Evolutionary conservation across 176 grass and related monocot genomes (phyloP), one percentile per base, ranked within the genome.

Genomic region (Pontederia crassipes): DNA sequence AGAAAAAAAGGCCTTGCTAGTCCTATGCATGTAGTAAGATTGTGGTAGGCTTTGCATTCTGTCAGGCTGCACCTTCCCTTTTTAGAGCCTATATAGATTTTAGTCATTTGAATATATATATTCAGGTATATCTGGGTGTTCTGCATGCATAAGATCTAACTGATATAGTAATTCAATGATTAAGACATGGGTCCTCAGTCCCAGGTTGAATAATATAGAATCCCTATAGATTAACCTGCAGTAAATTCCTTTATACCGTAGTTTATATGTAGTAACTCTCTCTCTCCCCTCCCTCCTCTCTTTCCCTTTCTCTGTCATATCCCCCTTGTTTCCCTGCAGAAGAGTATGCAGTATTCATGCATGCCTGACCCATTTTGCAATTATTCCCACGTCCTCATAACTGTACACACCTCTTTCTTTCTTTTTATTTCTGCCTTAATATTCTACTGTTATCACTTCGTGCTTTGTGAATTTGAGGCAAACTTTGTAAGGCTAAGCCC

Each of bases 301-400:
- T 9, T 14, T 45, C 14, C 28, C 20, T 63, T 26, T 54, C 51
- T 59, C 8, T 59, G 24, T 59, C 40, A 48, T 17, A 14, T 27
- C 32, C 11, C 14, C 58, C 12, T 4, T 60, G 11, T 32, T 9
- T 32, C 16, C 14, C 28, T 15, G 61, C 45, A 26, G 17, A 12
- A 46, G 15, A 18, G 45, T 40, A 24, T 64, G 61, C 61, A 49
- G 47, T 64, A 49, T 64, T 14, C 16, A 49, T 64, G 61, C 61
- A 64, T 49, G 61, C 61, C 46, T 64, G 61, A 24, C 46, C 45
- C 61, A 27, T 28, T 3, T 18, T 49, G 61, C 9, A 64, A 47
- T 27, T 26, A 48, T 47, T 48, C 58, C 58, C 54, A 40, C 32
- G 32, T 29, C 12, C 27, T 32, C 58, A 60, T 18, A 60, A 60